These are phyloP conservation scores for Seiridium cupressi DNA, from an alignment of 2,329 filamentous ascomycete species.

Conservation along the genomic window DNA sequence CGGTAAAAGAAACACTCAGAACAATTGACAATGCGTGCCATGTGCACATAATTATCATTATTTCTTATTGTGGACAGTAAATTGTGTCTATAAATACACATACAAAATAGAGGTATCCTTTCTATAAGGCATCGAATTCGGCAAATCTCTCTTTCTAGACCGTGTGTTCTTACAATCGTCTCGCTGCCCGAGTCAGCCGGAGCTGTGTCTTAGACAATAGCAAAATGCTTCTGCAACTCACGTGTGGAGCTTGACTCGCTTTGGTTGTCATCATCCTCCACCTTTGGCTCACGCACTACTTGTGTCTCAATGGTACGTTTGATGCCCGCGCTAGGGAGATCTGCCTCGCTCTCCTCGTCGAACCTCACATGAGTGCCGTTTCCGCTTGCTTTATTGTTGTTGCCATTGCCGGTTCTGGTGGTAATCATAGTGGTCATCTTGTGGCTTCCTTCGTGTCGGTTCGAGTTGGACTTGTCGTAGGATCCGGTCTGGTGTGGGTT, in stretches of 20 bases:
- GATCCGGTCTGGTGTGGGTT: slow-evolving; percentile 8
- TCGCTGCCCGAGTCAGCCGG: not conserved
- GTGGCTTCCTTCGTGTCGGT: not conserved
- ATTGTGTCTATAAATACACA: not conserved
- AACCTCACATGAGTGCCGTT: not conserved
- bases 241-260: slow-evolving; percentile 5
- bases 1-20: not conserved
- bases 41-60: not conserved
- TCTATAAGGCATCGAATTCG: not conserved
- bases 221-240: slow-evolving; percentile 7
- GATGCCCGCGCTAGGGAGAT: not conserved
- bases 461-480: slow-evolving; percentile 5
- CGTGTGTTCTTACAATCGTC: not conserved
- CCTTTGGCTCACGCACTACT: not conserved
- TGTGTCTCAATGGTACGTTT: slow-evolving; percentile 5
- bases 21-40: not conserved
- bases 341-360: not conserved
- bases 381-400: not conserved
- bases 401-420: not conserved
- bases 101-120: not conserved
- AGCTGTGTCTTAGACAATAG: slow-evolving; percentile 2
- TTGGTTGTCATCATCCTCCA: not conserved
- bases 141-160: not conserved
- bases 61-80: not conserved
- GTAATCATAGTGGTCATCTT: slow-evolving; percentile 1